Evolutionary conservation across 805 yeast species (phyloP), one percentile per base, ranked within the genome.

Genomic region (Sungouiella blattae): DNA sequence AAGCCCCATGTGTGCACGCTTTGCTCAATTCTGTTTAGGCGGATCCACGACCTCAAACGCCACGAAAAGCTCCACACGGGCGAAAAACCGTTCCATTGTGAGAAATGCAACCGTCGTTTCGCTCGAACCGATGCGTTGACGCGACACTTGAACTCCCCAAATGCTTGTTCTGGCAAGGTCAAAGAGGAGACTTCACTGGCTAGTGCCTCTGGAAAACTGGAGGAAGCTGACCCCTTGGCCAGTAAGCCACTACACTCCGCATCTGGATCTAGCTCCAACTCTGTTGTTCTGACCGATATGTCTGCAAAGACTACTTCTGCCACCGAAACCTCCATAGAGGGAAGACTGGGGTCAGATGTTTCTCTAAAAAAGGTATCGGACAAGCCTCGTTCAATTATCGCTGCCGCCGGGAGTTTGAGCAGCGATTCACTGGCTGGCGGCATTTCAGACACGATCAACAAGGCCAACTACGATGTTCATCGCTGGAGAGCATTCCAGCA

Each of bases 41-140:
- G 94, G 30, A 71, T 77, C 20, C 89, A 84, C 55, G 94, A 86
- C 55, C 65, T 86, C 49, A 83, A 78, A 50, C 69, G 95, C 35
- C 95, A 85, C 50, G 75, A 74, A 38, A 81, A 81, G 56, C 66
- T 81, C 23, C 95, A 85, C 52, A 75, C 87, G 0, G 91, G 91
- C 15, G 87, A 78, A 44, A 79, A 75, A 53, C 89, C 91, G 1
- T 79, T 62, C 52, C 58, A 53, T 27, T 85, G 94, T 54, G 60
- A 60, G 13, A 63, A 64, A 30, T 85, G 94, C 60, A 73, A 73
- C 11, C 68, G 83, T 30, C 61, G 68, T 27, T 85, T 85, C 59
- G 85, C 91, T 1, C 62, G 95, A 22, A 78, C 80, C 1, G 95
- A 85, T 57, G 88, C 94, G 0, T 64, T 85, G 18, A 71, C 78